phyloP scores from a whole-genome alignment of 331 rosid genomes.

The Pyracantha coccinea region DNA sequence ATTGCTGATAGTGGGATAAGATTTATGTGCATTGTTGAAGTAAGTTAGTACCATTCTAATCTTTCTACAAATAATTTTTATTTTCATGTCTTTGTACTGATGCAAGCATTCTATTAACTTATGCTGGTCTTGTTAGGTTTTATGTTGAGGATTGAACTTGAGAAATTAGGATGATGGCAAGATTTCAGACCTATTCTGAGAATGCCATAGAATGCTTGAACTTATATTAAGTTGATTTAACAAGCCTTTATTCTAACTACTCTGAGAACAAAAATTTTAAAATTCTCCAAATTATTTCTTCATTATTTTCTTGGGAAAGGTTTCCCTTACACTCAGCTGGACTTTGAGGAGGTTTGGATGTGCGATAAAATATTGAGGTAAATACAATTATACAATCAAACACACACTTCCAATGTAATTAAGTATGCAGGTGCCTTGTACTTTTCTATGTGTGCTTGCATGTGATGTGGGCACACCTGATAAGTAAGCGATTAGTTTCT shows the following conservation, averaged over 20 bases:
- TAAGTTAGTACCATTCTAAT: conserved; percentile 39
- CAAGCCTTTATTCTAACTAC: not conserved
- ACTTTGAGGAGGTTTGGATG: not conserved
- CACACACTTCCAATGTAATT: not conserved
- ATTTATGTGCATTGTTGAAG: conserved; percentile 71
- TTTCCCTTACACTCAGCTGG: not conserved
- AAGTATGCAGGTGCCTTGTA: not conserved
- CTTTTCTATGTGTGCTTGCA: not conserved
- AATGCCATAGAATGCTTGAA: not conserved
- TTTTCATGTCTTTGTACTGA: not conserved
- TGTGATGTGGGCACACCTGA: not conserved
- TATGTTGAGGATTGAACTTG: not conserved
- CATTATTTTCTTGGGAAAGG: not conserved
- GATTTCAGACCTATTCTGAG: not conserved
- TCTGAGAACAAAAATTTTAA: not conserved
- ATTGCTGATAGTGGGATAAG: conserved; percentile 73
- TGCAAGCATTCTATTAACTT: not conserved
- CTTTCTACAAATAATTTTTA: conserved; percentile 10
- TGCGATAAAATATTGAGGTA: not conserved
- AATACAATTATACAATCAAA: not conserved
- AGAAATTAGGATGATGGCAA: not conserved
- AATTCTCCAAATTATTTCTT: not conserved
- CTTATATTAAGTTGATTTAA: not conserved
- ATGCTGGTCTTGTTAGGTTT: not conserved
- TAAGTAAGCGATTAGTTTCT: not conserved